These are phyloP conservation scores for Austroboletus sp. DNA, from an alignment of 1,284 basidiomycete species.

Conservation along the genomic window DNA sequence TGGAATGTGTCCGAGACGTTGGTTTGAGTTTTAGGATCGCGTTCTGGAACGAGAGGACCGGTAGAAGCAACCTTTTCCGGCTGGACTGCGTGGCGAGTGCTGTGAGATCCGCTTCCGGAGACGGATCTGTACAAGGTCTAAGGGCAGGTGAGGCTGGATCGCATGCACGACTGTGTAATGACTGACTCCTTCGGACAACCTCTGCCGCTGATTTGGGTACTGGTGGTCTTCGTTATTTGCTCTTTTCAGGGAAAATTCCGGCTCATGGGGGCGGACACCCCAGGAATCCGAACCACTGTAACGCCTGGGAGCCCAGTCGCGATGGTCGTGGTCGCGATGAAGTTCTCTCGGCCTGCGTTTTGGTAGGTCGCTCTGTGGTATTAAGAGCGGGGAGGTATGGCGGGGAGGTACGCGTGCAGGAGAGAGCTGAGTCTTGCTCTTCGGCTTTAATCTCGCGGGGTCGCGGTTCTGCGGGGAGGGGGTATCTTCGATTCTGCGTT, in stretches of 20 bases:
- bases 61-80: slow-evolving; percentile 4
- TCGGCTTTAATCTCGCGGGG: slow-evolving; percentile 18
- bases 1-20: slow-evolving; percentile 26
- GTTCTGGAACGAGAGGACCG: slow-evolving; percentile 2
- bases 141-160: slow-evolving; percentile 13
- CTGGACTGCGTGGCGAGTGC: slow-evolving; percentile 5
- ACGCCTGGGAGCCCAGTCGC: slow-evolving; percentile 22
- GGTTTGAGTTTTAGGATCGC: slow-evolving; percentile 4
- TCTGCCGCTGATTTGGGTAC: slow-evolving; percentile 29
- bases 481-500: slow-evolving; percentile 14
- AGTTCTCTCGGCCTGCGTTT: slow-evolving; percentile 26
- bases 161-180: not conserved
- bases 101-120: slow-evolving; percentile 6
- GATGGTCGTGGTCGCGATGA: slow-evolving; percentile 21
- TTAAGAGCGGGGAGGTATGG: slow-evolving; percentile 25
- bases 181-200: slow-evolving; percentile 28
- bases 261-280: slow-evolving; percentile 16
- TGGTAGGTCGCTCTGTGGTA: slow-evolving; percentile 31
- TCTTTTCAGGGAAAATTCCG: slow-evolving; percentile 26
- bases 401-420: slow-evolving; percentile 21
- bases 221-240: slow-evolving; percentile 21
- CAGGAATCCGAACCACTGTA: slow-evolving; percentile 23
- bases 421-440: slow-evolving; percentile 16
- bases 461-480: slow-evolving; percentile 19
- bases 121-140: slow-evolving; percentile 13